These are phyloP conservation scores for Xylaria bambusicola DNA, from an alignment of 495 filamentous ascomycete genomes.

Conservation along the genomic window DNA sequence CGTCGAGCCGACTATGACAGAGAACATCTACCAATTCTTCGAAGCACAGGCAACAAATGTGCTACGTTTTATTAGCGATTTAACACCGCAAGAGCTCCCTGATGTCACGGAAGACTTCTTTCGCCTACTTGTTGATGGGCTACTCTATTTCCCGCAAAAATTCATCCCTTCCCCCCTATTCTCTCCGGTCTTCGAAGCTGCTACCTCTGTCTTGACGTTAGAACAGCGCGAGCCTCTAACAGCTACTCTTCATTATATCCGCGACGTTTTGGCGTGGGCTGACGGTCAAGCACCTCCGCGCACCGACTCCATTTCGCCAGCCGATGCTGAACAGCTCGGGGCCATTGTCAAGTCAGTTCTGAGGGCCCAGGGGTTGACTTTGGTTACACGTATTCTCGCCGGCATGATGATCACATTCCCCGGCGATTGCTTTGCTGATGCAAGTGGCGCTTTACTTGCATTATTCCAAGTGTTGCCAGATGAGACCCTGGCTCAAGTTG, in stretches of 20 bases:
- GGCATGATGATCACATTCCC: slow-evolving; percentile 99
- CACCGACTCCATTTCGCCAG: slow-evolving; percentile 62
- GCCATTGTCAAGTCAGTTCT: slow-evolving; percentile 72
- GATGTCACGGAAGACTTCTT: slow-evolving; percentile 99
- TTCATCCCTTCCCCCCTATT: slow-evolving; percentile 77
- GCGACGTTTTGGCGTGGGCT: slow-evolving; percentile 89
- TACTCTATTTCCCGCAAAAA: slow-evolving; percentile 86
- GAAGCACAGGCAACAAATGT: slow-evolving; percentile 88
- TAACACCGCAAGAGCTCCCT: slow-evolving; percentile 83
- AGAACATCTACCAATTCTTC: slow-evolving; percentile 89
- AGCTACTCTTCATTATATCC: slow-evolving; percentile 88
- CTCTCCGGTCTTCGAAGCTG: slow-evolving; percentile 80
- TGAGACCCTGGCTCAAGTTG: slow-evolving; percentile 76
- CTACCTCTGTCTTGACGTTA: slow-evolving; percentile 78
- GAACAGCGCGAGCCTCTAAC: slow-evolving; percentile 89
- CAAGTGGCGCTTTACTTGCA: slow-evolving; percentile 83
- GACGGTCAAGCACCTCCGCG: slow-evolving; percentile 68
- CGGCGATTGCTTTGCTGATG: slow-evolving; percentile 89
- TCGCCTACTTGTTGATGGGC: slow-evolving; percentile 83
- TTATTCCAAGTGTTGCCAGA: slow-evolving; percentile 85
- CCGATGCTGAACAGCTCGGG: slow-evolving; percentile 58
- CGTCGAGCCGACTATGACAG: slow-evolving; percentile 80
- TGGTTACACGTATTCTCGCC: slow-evolving; percentile 83
- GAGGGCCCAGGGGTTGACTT: slow-evolving; percentile 67
- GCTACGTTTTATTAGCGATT: slow-evolving; percentile 82